Conservation (phyloP, 352 stramenopile genomes). For the Thraustochytrium striatum region DNA sequence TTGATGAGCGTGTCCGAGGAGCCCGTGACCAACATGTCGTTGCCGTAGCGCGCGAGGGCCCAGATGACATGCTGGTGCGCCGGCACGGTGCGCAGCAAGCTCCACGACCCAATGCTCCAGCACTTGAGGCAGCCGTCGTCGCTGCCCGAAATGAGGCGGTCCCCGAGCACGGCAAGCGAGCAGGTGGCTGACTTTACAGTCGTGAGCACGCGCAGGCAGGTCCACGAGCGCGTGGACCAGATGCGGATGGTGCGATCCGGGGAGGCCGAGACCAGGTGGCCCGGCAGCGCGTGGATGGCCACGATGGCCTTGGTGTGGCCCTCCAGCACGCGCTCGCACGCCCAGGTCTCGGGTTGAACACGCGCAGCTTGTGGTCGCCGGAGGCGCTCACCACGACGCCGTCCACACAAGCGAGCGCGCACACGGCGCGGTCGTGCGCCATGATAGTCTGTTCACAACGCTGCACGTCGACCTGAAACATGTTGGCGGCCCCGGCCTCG, state of each 20-base stretch:
- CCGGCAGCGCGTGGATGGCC: neutral
- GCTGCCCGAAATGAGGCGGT: slow-evolving; percentile 29
- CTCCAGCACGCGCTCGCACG: slow-evolving; percentile 13
- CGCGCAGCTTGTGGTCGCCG: neutral
- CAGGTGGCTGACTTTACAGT: slow-evolving; percentile 25
- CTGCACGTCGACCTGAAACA: too few species aligned
- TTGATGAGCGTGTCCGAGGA: slow-evolving; percentile 37
- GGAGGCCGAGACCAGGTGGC: slow-evolving; percentile 25
- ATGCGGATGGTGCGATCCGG: slow-evolving; percentile 31
- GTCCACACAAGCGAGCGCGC: neutral
- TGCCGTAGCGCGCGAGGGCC: slow-evolving; percentile 32
- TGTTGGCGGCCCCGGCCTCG: too few species aligned
- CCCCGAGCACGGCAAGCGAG: slow-evolving; percentile 17
- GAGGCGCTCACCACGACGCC: neutral
- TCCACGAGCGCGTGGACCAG: slow-evolving; percentile 11
- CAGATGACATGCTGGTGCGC: slow-evolving; percentile 43
- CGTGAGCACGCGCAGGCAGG: neutral
- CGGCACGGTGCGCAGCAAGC: slow-evolving; percentile 19
- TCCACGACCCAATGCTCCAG: slow-evolving; percentile 27
- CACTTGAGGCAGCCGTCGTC: slow-evolving; percentile 35
- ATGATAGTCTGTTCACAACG: neutral
- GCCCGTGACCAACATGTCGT: slow-evolving; percentile 20
- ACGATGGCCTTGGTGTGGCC: slow-evolving; percentile 5
- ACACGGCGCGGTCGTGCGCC: neutral
- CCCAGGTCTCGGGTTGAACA: slow-evolving; percentile 7